Conservation (phyloP, 139 green algal genomes). For the Chlorella sp. region DNA sequence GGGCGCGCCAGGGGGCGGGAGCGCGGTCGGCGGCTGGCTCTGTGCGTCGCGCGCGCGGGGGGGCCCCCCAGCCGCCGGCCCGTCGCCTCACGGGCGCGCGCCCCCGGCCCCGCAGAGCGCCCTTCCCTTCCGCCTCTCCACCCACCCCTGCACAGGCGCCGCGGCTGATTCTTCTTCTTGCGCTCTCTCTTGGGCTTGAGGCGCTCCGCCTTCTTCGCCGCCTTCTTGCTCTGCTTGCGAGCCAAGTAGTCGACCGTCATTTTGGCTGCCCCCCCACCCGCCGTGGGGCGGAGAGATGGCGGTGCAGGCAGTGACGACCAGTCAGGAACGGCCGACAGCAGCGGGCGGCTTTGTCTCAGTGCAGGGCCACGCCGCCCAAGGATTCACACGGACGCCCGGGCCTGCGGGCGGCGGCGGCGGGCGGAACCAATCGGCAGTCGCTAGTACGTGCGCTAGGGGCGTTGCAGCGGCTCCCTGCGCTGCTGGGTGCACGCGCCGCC, state of each 20-base stretch:
- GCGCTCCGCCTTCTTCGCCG: slow-evolving; percentile 41
- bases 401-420: neutral
- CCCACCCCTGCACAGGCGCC: slow-evolving; percentile 44
- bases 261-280: neutral
- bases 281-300: neutral
- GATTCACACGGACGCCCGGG: neutral
- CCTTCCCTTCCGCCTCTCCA: neutral
- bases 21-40: neutral
- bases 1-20: neutral
- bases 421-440: neutral
- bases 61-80: neutral
- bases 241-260: slow-evolving; percentile 72
- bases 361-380: neutral
- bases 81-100: neutral
- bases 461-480: too few relatives aligned
- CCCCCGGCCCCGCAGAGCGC: neutral
- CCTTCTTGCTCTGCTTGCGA: slow-evolving; percentile 64
- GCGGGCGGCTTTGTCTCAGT: neutral
- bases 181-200: slow-evolving; percentile 15
- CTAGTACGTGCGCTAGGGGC: too few relatives aligned
- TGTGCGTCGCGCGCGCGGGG: neutral
- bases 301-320: neutral
- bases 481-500: too few relatives aligned
- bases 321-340: neutral
- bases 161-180: slow-evolving; percentile 47